Conservation (phyloP, 805 yeast genomes). For the Martiniozyma abietophila region DNA sequence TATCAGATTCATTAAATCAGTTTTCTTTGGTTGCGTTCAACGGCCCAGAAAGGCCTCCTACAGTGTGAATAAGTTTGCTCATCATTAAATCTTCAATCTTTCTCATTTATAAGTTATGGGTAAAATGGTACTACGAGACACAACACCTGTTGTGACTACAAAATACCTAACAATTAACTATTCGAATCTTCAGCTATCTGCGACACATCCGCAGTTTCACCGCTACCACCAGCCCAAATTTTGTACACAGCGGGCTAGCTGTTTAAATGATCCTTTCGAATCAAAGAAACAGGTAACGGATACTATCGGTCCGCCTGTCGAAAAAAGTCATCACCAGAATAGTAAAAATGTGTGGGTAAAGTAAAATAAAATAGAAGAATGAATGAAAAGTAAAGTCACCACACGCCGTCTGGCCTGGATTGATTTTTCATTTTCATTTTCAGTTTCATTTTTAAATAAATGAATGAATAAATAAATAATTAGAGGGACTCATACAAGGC, state of each 20-base stretch:
- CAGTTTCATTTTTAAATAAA: neutral
- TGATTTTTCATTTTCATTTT: neutral
- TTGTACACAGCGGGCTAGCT: slow-evolving; percentile 50
- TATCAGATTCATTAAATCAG: slow-evolving; percentile 50
- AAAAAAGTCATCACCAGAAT: slow-evolving; percentile 24
- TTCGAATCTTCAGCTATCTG: slow-evolving; percentile 30
- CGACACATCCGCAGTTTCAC: slow-evolving; percentile 45
- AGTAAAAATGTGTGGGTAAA: neutral
- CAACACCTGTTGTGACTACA: slow-evolving; percentile 39
- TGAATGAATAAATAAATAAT: neutral
- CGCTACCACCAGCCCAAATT: slow-evolving; percentile 34
- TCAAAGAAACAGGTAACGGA: slow-evolving; percentile 27
- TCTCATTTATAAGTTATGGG: slow-evolving; percentile 6
- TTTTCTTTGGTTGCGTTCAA: slow-evolving; percentile 33
- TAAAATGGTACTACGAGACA: slow-evolving; percentile 30
- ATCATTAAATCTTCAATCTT: slow-evolving; percentile 18
- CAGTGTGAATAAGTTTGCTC: slow-evolving; percentile 44
- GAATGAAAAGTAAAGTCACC: neutral
- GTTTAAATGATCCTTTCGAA: slow-evolving; percentile 13
- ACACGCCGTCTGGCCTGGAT: neutral
- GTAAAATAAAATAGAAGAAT: neutral
- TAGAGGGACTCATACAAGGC: slow-evolving; percentile 45
- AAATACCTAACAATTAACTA: slow-evolving; percentile 26
- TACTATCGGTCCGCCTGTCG: slow-evolving; percentile 46
- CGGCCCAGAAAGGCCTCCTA: slow-evolving; percentile 33